phyloP scores from a whole-genome alignment of 139 green algal species.

The Micromonas pusilla region DNA sequence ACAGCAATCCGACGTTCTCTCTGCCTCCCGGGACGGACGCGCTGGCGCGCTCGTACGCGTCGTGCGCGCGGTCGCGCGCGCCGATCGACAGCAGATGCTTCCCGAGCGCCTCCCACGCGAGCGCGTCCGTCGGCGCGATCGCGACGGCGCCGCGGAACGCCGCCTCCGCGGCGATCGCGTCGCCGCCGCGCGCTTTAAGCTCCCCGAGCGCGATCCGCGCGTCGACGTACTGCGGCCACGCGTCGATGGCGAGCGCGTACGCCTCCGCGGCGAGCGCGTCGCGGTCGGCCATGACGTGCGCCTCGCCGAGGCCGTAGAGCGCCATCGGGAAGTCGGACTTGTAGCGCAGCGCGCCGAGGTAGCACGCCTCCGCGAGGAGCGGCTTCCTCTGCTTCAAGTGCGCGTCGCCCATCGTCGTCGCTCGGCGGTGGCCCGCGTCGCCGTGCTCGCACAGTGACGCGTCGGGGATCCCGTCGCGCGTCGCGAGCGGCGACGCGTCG shows the following conservation, averaged over 20 bases:
- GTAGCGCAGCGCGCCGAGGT: background rate
- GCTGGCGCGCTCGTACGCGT: constrained; percentile 4
- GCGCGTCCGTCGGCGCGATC: background rate
- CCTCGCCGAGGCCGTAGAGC: constrained; percentile 4
- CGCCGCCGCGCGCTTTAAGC: background rate
- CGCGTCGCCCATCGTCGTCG: background rate
- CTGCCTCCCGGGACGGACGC: background rate
- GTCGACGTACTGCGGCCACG: constrained; percentile 20
- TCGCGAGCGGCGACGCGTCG: background rate
- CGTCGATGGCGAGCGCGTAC: background rate
- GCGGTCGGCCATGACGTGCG: background rate
- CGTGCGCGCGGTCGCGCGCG: background rate
- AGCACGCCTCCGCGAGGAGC: constrained; percentile 1
- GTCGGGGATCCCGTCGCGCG: background rate
- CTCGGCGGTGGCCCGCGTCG: constrained; percentile 2
- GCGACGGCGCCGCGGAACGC: background rate
- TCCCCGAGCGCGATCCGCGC: constrained; percentile 8
- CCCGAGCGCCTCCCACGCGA: constrained; percentile 3
- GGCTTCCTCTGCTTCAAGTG: background rate
- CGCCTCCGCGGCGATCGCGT: background rate
- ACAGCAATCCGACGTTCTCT: background rate
- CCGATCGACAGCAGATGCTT: background rate
- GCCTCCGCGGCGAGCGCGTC: background rate
- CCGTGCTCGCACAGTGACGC: background rate
- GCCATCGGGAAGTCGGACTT: constrained; percentile 12